Evolutionary conservation across 2,329 filamentous ascomycete genomes (phyloP), one percentile per base, ranked within the genome.

Genomic region (Verticillium klebahnii): DNA sequence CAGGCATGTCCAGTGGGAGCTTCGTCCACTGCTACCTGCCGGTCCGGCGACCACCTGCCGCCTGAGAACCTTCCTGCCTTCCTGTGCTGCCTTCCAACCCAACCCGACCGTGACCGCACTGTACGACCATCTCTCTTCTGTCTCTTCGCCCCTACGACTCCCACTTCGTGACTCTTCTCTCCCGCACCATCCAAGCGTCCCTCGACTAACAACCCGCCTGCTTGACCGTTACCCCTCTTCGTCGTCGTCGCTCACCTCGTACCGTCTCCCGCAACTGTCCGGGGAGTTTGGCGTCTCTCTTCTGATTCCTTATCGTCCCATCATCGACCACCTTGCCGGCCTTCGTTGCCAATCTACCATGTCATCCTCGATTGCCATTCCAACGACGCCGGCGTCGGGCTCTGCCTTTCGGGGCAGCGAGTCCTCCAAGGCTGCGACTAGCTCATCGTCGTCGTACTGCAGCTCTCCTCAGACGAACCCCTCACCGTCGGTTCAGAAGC

Each of bases 281-380:
- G 45, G 45, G 45, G 45, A 52, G 45, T 52, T 52, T 52, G 45
- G 45, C 45, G 45, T 52, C 45, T 6, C n/a, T 19, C 2, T 25
- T 52, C 19, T 25, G 45, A 25, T 45, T 25, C 14, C 58, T 56
- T 32, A 56, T 56, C 54, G 17, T 15, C 15, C 36, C 56, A 23
- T 31, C 19, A 34, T 34, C 31, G 19, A 36, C n/a, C 32, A 23
- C 23, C n/a, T 25, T 36, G 32, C 32, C 55, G n/a, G 55, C 32
- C 32, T 6, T 57, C 29, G 32, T 32, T 37, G 55, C 17, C 55
- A 3, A 39, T 23, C 68, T 65, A 75, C 65, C 67, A 87, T 89
- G 86, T 88, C 87, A 63, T 87, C 87, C 63, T 89, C 87, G 63
- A 91, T 91, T 76, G 80, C 83, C 66, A 92, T 92, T 68, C 89